These are phyloP conservation scores for Akebia trifoliata DNA, from an alignment of 164 flowering plant genomes.

Conservation along the genomic window DNA sequence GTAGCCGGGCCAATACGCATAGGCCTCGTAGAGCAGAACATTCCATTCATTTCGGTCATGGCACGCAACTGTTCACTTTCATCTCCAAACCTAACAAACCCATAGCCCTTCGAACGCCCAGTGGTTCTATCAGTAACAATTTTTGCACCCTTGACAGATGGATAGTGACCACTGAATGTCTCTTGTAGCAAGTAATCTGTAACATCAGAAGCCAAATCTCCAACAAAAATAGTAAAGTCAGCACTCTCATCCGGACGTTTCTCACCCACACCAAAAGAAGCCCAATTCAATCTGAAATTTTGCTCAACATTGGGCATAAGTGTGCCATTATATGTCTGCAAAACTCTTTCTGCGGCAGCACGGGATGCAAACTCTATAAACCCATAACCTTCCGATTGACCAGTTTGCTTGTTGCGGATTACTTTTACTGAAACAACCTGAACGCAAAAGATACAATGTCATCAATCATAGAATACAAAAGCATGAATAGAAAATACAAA, in stretches of 20 bases:
- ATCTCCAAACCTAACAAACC: conserved; percentile 91
- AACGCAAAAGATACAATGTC: neutral
- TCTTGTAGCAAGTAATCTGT: conserved; percentile 74
- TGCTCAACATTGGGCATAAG: conserved; percentile 73
- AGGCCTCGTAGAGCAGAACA: conserved; percentile 67
- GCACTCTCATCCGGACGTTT: conserved; percentile 65
- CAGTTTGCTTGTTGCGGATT: conserved; percentile 78
- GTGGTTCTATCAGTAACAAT: conserved; percentile 83
- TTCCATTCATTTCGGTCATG: conserved; percentile 91
- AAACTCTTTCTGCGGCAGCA: conserved; percentile 67
- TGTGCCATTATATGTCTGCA: conserved; percentile 73
- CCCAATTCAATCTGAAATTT: conserved; percentile 83
- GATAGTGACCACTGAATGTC: conserved; percentile 59
- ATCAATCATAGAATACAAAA: neutral
- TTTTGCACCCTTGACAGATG: conserved; percentile 85
- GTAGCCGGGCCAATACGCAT: conserved; percentile 93
- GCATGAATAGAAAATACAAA: too few species aligned
- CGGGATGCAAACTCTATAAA: conserved; percentile 71
- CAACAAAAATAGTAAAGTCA: conserved; percentile 82
- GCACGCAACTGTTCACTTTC: conserved; percentile 82
- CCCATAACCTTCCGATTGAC: conserved; percentile 82
- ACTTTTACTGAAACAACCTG: conserved; percentile 74
- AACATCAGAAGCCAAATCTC: conserved; percentile 92
- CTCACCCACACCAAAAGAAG: conserved; percentile 72
- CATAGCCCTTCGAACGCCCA: conserved; percentile 94